phyloP scores from a whole-genome alignment of 768 basidiomycete genomes.

The button mushroom (Agaricus bisporus) region DNA sequence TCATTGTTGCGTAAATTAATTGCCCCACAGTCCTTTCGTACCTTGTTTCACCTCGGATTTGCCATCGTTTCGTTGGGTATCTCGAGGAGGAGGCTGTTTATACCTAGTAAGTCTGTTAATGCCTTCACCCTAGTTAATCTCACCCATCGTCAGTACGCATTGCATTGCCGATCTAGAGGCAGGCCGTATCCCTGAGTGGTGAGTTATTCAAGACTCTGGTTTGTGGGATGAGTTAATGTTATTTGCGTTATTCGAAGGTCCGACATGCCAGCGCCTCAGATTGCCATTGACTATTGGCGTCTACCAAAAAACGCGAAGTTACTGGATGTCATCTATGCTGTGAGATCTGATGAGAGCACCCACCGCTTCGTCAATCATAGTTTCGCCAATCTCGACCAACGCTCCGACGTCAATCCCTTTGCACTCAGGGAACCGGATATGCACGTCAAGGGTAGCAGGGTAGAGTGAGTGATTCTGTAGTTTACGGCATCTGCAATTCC shows the following conservation, averaged over 20 bases:
- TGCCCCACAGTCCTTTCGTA: conserved; percentile 63
- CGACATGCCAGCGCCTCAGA: conserved; percentile 70
- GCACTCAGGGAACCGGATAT: conserved; percentile 87
- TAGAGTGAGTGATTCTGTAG: conserved; percentile 47
- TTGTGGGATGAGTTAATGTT: neutral
- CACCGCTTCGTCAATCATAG: conserved; percentile 97
- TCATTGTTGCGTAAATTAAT: conserved; percentile 10
- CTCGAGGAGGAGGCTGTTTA: conserved; percentile 94
- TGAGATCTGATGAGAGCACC: conserved; percentile 88
- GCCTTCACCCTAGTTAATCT: neutral
- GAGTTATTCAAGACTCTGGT: conserved; percentile 12
- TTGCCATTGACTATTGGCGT: conserved; percentile 96
- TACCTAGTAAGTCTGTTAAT: conserved; percentile 63
- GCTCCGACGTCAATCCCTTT: conserved; percentile 84
- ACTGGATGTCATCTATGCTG: conserved; percentile 85
- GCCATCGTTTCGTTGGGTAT: conserved; percentile 89
- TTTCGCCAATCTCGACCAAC: conserved; percentile 75
- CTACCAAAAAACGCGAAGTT: conserved; percentile 66
- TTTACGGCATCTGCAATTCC: neutral
- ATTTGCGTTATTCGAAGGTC: conserved; percentile 41
- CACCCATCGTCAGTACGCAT: conserved; percentile 47
- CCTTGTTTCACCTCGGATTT: conserved; percentile 64
- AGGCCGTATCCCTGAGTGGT: conserved; percentile 81
- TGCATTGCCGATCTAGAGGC: conserved; percentile 80
- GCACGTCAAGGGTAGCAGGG: conserved; percentile 68